Conservation (phyloP, 1,139 yeast genomes). For the Saccharomyces hybrid region DNA sequence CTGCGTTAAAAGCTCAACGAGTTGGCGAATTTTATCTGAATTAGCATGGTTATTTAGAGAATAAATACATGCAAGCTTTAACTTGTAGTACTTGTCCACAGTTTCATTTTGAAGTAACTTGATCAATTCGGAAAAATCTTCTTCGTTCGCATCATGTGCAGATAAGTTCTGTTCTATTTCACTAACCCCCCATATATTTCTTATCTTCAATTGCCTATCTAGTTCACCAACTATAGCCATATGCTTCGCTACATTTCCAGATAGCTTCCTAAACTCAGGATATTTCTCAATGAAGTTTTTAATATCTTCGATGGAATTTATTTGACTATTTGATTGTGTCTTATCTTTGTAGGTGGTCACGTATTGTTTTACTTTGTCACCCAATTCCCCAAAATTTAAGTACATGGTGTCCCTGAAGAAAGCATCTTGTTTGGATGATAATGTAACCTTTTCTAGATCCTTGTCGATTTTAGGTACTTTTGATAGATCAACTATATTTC, state of each 20-base stretch:
- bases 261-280: constrained; percentile 84
- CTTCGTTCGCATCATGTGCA: constrained; percentile 52
- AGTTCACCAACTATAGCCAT: constrained; percentile 83
- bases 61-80: constrained; percentile 63
- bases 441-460: constrained; percentile 52
- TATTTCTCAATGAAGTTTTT: constrained; percentile 83
- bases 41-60: constrained; percentile 54
- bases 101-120: constrained; percentile 32
- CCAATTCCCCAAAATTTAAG: constrained; percentile 87
- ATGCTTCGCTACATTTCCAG: constrained; percentile 88
- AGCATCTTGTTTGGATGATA: constrained; percentile 61
- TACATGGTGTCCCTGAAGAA: constrained; percentile 78
- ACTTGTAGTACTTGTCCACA: constrained; percentile 39
- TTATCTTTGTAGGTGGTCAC: constrained; percentile 72
- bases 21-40: constrained; percentile 7
- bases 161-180: constrained; percentile 84
- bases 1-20: constrained; percentile 14
- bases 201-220: constrained; percentile 55
- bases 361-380: constrained; percentile 78
- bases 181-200: constrained; percentile 73
- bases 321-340: constrained; percentile 65
- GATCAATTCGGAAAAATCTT: constrained; percentile 44
- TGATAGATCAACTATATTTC: constrained; percentile 69
- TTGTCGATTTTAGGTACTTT: constrained; percentile 33
- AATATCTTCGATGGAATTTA: constrained; percentile 76